These are phyloP conservation scores for Astrocystis sublimbata DNA, from an alignment of 495 filamentous ascomycete genomes.

Conservation along the genomic window DNA sequence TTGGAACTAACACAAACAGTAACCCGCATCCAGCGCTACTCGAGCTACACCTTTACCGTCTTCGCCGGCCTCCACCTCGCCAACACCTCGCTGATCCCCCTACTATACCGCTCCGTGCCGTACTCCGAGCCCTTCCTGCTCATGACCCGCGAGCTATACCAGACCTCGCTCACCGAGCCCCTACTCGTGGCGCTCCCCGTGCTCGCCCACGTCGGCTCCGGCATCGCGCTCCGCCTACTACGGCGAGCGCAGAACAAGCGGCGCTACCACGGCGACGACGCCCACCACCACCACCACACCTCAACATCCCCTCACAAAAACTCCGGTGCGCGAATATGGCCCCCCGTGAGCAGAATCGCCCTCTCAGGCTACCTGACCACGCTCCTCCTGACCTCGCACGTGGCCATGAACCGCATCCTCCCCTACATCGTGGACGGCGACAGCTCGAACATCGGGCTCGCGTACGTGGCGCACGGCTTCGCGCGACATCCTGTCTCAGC, in stretches of 20 bases:
- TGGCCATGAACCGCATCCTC: slow-evolving; percentile 67
- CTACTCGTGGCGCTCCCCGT: slow-evolving; percentile 63
- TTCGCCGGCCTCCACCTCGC: slow-evolving; percentile 77
- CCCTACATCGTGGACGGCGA: slow-evolving; percentile 78
- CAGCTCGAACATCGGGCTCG: slow-evolving; percentile 75
- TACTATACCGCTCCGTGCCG: slow-evolving; percentile 55
- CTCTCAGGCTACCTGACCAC: slow-evolving; percentile 65
- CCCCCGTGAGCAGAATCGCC: slow-evolving; percentile 63
- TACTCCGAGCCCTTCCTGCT: slow-evolving; percentile 65
- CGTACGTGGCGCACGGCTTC: slow-evolving; percentile 85
- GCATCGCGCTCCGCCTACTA: slow-evolving; percentile 72
- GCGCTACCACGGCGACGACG: slow-evolving; percentile 62
- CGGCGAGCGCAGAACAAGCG: slow-evolving; percentile 64
- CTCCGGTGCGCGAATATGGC: slow-evolving; percentile 61
- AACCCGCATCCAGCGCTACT: slow-evolving; percentile 78
- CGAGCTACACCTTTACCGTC: slow-evolving; percentile 78
- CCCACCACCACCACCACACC: slow-evolving; percentile 21
- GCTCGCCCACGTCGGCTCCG: slow-evolving; percentile 61
- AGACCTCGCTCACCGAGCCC: slow-evolving; percentile 68
- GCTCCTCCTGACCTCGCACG: slow-evolving; percentile 67
- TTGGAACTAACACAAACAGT: slow-evolving; percentile 60
- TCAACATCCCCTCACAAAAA: slow-evolving; percentile 17
- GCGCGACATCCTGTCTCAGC: slow-evolving; percentile 64
- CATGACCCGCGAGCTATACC: slow-evolving; percentile 73
- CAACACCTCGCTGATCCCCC: slow-evolving; percentile 76